phyloP scores from a whole-genome alignment of 768 basidiomycete genomes.

The Favolaschia claudopus region DNA sequence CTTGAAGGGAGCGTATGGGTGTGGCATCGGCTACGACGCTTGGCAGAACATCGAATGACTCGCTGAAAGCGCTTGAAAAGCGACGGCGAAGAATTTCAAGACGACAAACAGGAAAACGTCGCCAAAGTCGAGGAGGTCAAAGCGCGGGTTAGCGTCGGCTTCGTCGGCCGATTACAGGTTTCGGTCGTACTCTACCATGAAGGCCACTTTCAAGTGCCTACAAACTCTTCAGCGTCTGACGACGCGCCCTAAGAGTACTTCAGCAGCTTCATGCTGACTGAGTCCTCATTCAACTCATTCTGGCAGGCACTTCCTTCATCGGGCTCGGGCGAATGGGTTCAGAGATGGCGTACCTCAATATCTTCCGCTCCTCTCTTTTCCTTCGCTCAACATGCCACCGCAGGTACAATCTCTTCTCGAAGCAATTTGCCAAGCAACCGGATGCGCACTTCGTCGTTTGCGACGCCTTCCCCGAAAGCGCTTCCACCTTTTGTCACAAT shows the following conservation, averaged over 20 bases:
- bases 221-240: conserved; percentile 44
- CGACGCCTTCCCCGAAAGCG: conserved; percentile 71
- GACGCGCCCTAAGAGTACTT: conserved; percentile 47
- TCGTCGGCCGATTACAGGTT: too few relatives aligned
- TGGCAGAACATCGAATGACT: too few relatives aligned
- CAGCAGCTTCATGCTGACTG: not conserved
- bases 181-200: too few relatives aligned
- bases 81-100: too few relatives aligned
- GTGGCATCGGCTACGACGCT: too few relatives aligned
- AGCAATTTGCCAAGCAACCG: conserved; percentile 60
- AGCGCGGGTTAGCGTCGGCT: too few relatives aligned
- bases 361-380: not conserved
- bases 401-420: conserved; percentile 78
- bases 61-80: too few relatives aligned
- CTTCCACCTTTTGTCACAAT: conserved; percentile 60
- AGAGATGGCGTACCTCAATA: conserved; percentile 65
- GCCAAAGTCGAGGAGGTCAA: too few relatives aligned
- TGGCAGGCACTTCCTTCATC: conserved; percentile 75
- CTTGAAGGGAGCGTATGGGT: too few relatives aligned
- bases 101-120: too few relatives aligned
- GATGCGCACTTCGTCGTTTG: conserved; percentile 77
- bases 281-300: not conserved
- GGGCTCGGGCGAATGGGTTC: conserved; percentile 90
- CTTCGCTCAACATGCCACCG: conserved; percentile 33
- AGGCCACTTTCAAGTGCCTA: conserved; percentile 53